Evolutionary conservation across 208 protist species (phyloP), one percentile per base, ranked within the genome.

Genomic region (Crithidia thermophila): DNA sequence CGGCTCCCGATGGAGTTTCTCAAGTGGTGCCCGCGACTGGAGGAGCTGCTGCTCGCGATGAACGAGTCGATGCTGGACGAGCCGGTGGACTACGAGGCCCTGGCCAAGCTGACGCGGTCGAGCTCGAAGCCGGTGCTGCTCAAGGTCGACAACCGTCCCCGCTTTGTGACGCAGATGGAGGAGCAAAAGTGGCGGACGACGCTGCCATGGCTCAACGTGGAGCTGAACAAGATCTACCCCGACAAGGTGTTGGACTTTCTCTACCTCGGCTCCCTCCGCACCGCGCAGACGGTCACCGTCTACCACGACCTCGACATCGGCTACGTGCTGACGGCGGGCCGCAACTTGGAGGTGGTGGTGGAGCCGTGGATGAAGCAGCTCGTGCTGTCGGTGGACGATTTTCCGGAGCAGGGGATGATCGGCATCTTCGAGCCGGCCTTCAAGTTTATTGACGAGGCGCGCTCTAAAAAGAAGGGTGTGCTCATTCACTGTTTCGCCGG

Each of bases 401-500:
- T 88, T 58, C 88, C 88, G 0, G 82, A 80, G 11, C 85, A 94
- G 39, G 67, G 88, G 39, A 74, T 95, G 61, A 61, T 63, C 18
- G 61, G 67, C 14, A 46, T 91, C 3, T 95, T 97, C 40, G 63
- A 82, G 14, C 61, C 85, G 33, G 88, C 87, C 16, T 91, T 93
- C 50, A 64, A 71, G 1, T 97, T 95, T 58, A 95, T 97, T 40
- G 84, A 95, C 45, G 60, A 84, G 28, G 92, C 88, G 7, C 66
- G 77, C 1, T 64, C 72, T 5, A 58, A 67, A 18, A 73, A 79
- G 46, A 87, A 88, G 37, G 86, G 82, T 14, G 73, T 97, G 36
- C 77, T 97, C 18, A 82, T 97, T 23, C 92, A 97, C 72, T 97
- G 92, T 71, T 97, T 97, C 59, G 92, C 90, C 1, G 92, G 92